Conservation (phyloP, 495 filamentous ascomycete genomes). For the Annulohypoxylon maeteangense region DNA sequence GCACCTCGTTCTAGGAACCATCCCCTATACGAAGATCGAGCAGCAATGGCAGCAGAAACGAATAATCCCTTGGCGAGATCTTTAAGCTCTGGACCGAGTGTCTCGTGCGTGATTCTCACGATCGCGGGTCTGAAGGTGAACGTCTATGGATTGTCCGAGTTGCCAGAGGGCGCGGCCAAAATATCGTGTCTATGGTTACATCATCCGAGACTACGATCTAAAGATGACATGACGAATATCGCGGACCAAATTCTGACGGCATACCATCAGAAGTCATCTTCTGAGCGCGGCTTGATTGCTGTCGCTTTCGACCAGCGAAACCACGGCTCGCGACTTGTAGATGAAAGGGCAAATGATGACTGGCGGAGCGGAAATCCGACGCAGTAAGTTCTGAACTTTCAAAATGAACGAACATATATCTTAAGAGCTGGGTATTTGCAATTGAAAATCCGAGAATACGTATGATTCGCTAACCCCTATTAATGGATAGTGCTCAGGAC, state of each 20-base stretch:
- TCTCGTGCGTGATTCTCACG: slow-evolving; percentile 70
- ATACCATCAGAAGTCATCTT: slow-evolving; percentile 39
- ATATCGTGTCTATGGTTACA: slow-evolving; percentile 87
- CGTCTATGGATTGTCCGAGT: slow-evolving; percentile 82
- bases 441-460: slow-evolving; percentile 25
- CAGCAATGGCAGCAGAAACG: slow-evolving; percentile 38
- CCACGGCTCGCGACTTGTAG: slow-evolving; percentile 78
- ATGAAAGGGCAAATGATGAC: slow-evolving; percentile 68
- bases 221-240: slow-evolving; percentile 72
- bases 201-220: slow-evolving; percentile 76
- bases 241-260: slow-evolving; percentile 52
- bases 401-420: not conserved
- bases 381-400: slow-evolving; percentile 66
- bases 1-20: not conserved
- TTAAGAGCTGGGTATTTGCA: slow-evolving; percentile 47
- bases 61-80: slow-evolving; percentile 47
- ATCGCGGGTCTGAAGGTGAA: slow-evolving; percentile 82
- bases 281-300: slow-evolving; percentile 70
- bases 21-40: not conserved
- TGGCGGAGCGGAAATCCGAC: slow-evolving; percentile 83
- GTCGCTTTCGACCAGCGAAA: slow-evolving; percentile 91
- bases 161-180: slow-evolving; percentile 58
- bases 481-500: slow-evolving; percentile 50
- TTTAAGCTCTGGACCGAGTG: slow-evolving; percentile 46
- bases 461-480: slow-evolving; percentile 11